Evolutionary conservation across 2,329 filamentous ascomycete species (phyloP), one percentile per base, ranked within the genome.

Genomic region (Tolypocladium amazonense): DNA sequence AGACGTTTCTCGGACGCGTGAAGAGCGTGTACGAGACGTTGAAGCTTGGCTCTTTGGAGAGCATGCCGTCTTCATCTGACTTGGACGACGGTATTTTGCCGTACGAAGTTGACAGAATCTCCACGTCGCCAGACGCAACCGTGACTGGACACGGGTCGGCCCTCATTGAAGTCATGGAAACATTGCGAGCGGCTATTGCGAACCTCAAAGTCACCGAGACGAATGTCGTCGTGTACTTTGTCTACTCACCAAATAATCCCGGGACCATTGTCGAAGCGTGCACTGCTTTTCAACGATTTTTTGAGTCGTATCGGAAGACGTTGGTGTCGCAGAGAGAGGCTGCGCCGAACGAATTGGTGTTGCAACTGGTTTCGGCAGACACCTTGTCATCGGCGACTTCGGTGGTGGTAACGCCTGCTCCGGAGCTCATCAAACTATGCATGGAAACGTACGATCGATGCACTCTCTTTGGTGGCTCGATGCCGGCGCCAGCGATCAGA

Each of bases 391-490:
- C 85, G 1, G 77, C 84, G 4, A 81, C 81, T 1, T 79, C 80
- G 2, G 73, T 92, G 18, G 81, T 86, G 1, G 78, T 89, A n/a
- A 81, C 86, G 1, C 78, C 82, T 2, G 81, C 84, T 0, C 70
- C 74, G 6, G 85, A 87, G 18, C 83, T 88, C 65, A 75, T 78
- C 53, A 81, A 77, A 59, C 76, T 92, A 20, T 88, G 88, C 23
- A 79, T 90, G 61, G 88, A 93, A 71, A 83, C 88, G 2, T 94
- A 93, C 66, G 88, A 92, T 68, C 85, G 90, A 7, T 92, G 89
- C 67, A 82, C 81, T 14, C 70, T 82, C 33, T 82, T 83, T 56
- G 76, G 76, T 11, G 80, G 82, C 14, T 72, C 81, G 59, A 77
- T 82, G 69, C 83, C 87, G 11, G 84, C 88, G 0, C 87, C 90